Evolutionary conservation across 305 asterid genomes (phyloP), one percentile per base, ranked within the genome.

Genomic region (Ajuga reptans): DNA sequence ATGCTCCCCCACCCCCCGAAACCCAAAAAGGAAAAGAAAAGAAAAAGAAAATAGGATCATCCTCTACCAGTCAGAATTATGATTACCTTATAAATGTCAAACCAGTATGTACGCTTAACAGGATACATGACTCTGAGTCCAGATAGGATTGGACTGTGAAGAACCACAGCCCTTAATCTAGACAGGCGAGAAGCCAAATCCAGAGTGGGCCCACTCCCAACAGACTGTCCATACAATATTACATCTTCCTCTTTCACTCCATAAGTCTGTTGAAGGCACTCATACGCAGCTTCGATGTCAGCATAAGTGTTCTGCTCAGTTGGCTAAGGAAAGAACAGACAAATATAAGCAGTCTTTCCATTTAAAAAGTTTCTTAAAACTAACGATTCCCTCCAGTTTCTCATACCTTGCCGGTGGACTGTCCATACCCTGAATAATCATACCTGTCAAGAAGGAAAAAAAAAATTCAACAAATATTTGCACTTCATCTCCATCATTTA

Each of bases 91-190:
- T 79, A 90, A 72, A 93, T 93, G 83, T 93, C 99, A 79, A 93
- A 93, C 97, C 97, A 93, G 77, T 87, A 93, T 15, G 98, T 86
- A 18, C 87, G 86, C 84, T 90, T 91, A 73, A 94, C 96, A 24
- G 96, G 98, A 83, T 94, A 94, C 98, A 94, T 87, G 71, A 94
- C 99, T 65, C 99, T 87, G 47, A 94, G 88, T 55, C 99, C 99
- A 39, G 99, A 94, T 62, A 87, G 78, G 82, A 94, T 86, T 5
- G 98, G 96, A 75, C 99, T 93, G 82, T 93, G 99, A 77, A 93
- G 96, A 82, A 93, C 95, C 65, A 87, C 96, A 34, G 96, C 99
- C 77, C 97, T 84, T 82, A 93, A 85, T 72, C 84, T 83, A 47
- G 91, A 66, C 73, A 87, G 80, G 64, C 90, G 93, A 62, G 96